Percentiles rank a stretch among this genome's conserved stretches.
Conservation (phyloP, 2,329 filamentous ascomycete genomes). For the Albophoma yamanashiensis region DNA sequence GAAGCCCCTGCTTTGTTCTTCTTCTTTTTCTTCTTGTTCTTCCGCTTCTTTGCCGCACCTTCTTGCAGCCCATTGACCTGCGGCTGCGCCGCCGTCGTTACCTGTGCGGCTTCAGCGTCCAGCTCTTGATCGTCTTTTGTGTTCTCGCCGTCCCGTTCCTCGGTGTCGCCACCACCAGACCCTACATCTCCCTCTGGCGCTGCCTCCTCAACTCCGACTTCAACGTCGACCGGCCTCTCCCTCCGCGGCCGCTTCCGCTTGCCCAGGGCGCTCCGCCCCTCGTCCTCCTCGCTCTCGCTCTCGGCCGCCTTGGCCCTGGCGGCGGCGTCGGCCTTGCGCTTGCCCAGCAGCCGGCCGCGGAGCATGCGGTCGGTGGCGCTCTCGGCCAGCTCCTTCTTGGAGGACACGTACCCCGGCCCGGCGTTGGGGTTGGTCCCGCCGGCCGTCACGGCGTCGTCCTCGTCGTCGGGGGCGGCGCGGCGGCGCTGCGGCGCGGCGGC, state of each 20-base stretch:
- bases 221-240: not conserved
- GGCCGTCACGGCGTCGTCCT: constrained; percentile 15
- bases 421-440: constrained; percentile 20
- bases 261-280: constrained; percentile 25
- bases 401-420: constrained; percentile 29
- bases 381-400: constrained; percentile 8
- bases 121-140: not conserved
- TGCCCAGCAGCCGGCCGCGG: constrained; percentile 18
- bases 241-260: constrained; percentile 22
- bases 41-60: constrained; percentile 8
- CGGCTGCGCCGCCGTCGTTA: not conserved
- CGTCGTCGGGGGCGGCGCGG: not conserved
- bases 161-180: not conserved
- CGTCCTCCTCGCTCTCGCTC: constrained; percentile 24
- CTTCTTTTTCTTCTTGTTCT: constrained; percentile 15
- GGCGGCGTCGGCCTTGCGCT: constrained; percentile 4
- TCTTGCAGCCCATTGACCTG: not conserved
- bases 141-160: not conserved
- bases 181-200: not conserved
- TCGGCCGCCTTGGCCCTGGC: constrained; percentile 9
- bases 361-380: constrained; percentile 16
- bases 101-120: not conserved
- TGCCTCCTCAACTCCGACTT: not conserved
- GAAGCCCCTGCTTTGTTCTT: not conserved
- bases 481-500: constrained; percentile 1